These are phyloP conservation scores for Cyclanthera cordifolia DNA, from an alignment of 306 rosid species.

Conservation along the genomic window DNA sequence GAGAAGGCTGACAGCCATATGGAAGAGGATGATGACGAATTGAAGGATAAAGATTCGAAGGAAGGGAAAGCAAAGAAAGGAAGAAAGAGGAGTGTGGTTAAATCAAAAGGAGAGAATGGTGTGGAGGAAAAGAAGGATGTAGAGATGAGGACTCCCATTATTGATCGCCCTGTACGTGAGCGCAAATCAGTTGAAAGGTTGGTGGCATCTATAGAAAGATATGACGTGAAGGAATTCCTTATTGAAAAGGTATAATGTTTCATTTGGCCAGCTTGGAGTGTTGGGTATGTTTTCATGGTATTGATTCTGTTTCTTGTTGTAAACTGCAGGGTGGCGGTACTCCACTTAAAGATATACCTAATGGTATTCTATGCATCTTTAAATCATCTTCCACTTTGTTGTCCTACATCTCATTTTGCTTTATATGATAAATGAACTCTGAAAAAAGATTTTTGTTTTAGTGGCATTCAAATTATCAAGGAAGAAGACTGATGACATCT, in stretches of 20 bases:
- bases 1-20: conserved; percentile 21
- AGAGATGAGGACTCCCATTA: conserved; percentile 65
- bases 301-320: conserved; percentile 18
- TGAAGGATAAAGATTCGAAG: conserved; percentile 27
- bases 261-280: conserved; percentile 2
- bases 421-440: neutral
- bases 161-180: conserved; percentile 88
- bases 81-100: conserved; percentile 30
- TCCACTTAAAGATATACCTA: conserved; percentile 86
- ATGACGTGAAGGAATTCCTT: conserved; percentile 59
- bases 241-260: conserved; percentile 55
- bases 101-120: conserved; percentile 34
- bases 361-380: conserved; percentile 44
- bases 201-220: conserved; percentile 72
- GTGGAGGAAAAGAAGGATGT: conserved; percentile 28
- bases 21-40: conserved; percentile 20
- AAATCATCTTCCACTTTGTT: conserved; percentile 11
- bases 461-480: conserved; percentile 86
- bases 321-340: conserved; percentile 80
- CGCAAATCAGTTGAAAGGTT: conserved; percentile 94
- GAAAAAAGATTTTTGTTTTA: conserved; percentile 17
- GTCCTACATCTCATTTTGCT: neutral
- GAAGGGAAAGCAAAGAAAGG: conserved; percentile 40
- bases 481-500: conserved; percentile 65
- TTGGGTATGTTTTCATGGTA: conserved; percentile 10